phyloP scores from a whole-genome alignment of 2,329 filamentous ascomycete genomes.

The Ceratocystis eucalypticola region DNA sequence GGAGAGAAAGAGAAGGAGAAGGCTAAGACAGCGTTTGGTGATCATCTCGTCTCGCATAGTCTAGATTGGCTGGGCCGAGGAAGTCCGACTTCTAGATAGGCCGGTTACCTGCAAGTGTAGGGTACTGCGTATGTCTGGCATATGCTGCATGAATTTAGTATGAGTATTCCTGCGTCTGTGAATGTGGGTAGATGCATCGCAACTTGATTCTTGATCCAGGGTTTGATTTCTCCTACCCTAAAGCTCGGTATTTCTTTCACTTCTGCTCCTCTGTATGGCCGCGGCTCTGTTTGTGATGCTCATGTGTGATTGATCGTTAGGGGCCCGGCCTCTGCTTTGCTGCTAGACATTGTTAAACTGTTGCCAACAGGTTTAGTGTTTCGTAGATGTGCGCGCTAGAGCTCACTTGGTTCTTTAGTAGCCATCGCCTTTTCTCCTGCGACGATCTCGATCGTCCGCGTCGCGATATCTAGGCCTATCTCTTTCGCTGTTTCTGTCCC shows the following conservation, averaged over 20 bases:
- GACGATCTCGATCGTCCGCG: conserved; percentile 7
- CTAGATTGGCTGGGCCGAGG: no score
- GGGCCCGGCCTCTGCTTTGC: no score
- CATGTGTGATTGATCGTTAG: no score
- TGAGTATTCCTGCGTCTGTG: neutral
- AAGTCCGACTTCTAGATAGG: no score
- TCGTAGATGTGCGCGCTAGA: no score
- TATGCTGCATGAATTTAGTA: no score
- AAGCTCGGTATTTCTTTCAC: neutral
- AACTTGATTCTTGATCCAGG: neutral
- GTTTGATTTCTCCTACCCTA: neutral
- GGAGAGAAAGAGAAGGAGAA: neutral
- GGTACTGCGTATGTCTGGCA: no score
- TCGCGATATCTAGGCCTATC: conserved; percentile 19
- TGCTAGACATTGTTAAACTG: no score
- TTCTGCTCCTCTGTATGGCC: neutral
- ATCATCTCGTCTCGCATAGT: no score
- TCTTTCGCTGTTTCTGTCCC: conserved; percentile 24
- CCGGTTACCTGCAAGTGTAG: no score
- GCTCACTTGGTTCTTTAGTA: conserved; percentile 14
- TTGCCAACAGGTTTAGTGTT: no score
- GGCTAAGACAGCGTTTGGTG: neutral
- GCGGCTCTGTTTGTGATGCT: neutral
- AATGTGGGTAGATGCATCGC: neutral
- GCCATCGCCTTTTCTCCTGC: conserved; percentile 17